Conservation (phyloP, 2,329 filamentous ascomycete genomes). For the Rhynchosporium agropyri region DNA sequence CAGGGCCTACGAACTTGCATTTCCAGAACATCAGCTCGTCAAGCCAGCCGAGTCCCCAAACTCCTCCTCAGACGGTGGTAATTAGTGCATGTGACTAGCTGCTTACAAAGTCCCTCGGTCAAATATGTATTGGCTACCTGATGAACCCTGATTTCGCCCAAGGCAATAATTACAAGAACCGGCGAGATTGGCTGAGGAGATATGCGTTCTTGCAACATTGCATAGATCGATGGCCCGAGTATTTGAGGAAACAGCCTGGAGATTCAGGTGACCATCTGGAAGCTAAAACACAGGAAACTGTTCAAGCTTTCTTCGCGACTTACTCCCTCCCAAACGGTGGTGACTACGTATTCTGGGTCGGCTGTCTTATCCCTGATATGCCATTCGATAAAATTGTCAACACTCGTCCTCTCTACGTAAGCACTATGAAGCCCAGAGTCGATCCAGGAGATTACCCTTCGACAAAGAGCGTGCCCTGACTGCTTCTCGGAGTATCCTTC, state of each 20-base stretch:
- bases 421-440: too few species aligned
- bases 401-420: slow-evolving; percentile 30
- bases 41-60: not conserved
- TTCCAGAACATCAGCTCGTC: slow-evolving; percentile 25
- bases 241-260: slow-evolving; percentile 1
- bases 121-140: slow-evolving; percentile 30
- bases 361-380: slow-evolving; percentile 27
- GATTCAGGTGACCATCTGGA: slow-evolving; percentile 21
- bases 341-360: slow-evolving; percentile 32
- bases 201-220: slow-evolving; percentile 29
- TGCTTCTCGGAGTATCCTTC: too few species aligned
- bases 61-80: too few species aligned
- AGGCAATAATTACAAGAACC: not conserved
- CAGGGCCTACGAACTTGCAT: slow-evolving; percentile 21
- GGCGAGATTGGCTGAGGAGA: not conserved
- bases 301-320: slow-evolving; percentile 31
- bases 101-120: slow-evolving; percentile 22
- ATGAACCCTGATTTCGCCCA: slow-evolving; percentile 26
- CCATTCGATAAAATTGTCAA: slow-evolving; percentile 13
- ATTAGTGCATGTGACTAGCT: too few species aligned
- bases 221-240: slow-evolving; percentile 16
- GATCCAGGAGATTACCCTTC: too few species aligned
- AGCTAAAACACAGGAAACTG: slow-evolving; percentile 20
- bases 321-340: slow-evolving; percentile 25
- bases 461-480: too few species aligned